phyloP scores from a whole-genome alignment of 176 grass and related monocot genomes.

The Eragrostis nindensis region DNA sequence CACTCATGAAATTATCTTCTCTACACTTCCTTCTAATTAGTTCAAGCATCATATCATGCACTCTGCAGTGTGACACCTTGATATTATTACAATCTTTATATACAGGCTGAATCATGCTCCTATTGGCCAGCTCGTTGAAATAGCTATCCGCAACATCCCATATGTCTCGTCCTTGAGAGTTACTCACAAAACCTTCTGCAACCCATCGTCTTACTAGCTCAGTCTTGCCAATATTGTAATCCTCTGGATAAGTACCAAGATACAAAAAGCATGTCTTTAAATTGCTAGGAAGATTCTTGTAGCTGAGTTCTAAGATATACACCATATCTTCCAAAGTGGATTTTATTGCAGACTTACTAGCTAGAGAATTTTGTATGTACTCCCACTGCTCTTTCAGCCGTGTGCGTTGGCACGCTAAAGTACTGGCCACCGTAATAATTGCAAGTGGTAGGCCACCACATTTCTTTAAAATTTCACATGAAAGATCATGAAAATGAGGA shows the following conservation, averaged over 20 bases:
- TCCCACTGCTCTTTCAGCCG: neutral
- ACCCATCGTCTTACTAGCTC: constrained; percentile 44
- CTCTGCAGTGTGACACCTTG: neutral
- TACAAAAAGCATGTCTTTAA: constrained; percentile 51
- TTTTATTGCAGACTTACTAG: neutral
- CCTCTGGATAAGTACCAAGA: constrained; percentile 37
- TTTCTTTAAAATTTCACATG: constrained; percentile 20
- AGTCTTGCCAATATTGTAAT: neutral
- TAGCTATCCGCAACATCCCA: constrained; percentile 23
- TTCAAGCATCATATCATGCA: constrained; percentile 45
- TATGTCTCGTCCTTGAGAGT: neutral
- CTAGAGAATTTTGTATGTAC: neutral
- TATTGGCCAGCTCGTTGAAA: constrained; percentile 29
- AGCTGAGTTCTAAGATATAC: constrained; percentile 21
- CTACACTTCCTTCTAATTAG: constrained; percentile 7
- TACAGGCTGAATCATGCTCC: constrained; percentile 40
- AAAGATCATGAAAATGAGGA: neutral
- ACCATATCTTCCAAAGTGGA: neutral
- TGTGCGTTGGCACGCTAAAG: constrained; percentile 10
- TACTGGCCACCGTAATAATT: constrained; percentile 28
- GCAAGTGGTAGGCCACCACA: constrained; percentile 11
- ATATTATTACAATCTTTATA: neutral
- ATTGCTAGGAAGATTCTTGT: constrained; percentile 20
- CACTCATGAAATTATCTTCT: constrained; percentile 45
- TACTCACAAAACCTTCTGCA: constrained; percentile 48